Base-by-base conservation (phyloP, 2,329 filamentous ascomycete species). In the Hymenoscyphus salicellus region DNA sequence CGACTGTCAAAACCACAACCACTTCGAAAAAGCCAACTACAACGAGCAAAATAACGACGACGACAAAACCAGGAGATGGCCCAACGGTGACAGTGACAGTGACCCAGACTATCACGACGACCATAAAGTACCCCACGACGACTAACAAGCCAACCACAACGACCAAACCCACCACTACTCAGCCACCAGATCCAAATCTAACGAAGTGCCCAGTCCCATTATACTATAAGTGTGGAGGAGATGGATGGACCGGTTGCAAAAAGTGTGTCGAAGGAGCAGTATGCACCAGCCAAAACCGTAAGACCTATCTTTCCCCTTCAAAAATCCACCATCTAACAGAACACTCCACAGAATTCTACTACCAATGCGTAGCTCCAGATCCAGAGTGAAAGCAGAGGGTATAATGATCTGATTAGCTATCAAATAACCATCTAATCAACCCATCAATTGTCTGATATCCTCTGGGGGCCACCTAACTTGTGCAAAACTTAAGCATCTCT, bases 401-500 rank as follows among this genome's bases (percentile, higher is more conserved):
- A 52, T 16, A 26, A 14, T 23, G 20, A 26, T 52, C 46, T 28
- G 26, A 52, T 52, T 52, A 52, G 46, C 46, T 52, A 26, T 26
- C 20, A 52, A 41, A 41, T 28, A 46, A 60, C 26, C 20, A 33
- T 33, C n/a, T 56, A 43, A 26, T 68, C 43, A 76, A 61, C 95
- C 95, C 95, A 99, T 99, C 72, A 99, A 80, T 80, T 99, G 95
- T 75, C 92, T 84, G 71, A 95, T 84, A 80, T 98, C 94, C 72
- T 93, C 89, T 0, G 95, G 95, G 64, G 93, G 93, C 95, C 95
- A 99, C 71, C 94, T 87, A 33, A 95, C 93, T 79, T 99, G 95
- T 30, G 94, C 93, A 84, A 97, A 99, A 66, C 92, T 98, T 75
- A 99, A 79, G 75, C 93, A 97, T 56, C 95, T 84, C 83, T 99